Evolutionary conservation across 1,139 yeast species (phyloP), one percentile per base, ranked within the genome.

Genomic region (Kodamaea arcana): DNA sequence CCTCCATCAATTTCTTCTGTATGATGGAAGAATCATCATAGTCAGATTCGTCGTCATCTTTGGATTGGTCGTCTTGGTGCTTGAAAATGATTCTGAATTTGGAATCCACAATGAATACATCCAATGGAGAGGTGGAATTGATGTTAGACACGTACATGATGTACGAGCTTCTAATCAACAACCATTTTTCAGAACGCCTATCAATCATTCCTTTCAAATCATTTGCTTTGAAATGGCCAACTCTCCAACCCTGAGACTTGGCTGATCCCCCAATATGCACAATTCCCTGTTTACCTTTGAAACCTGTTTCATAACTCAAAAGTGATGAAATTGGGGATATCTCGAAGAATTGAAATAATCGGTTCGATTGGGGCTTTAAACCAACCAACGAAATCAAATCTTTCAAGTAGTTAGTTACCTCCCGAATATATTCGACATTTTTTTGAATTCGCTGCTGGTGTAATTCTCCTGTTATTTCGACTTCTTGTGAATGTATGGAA

Each of bases 121-220:
- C 99, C 35, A 87, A 66, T 1, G 96, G 94, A 0, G 88, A 78
- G 0, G 97, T 86, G 3, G 94, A 83, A 46, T 81, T 78, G 40
- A 90, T 82, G 50, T 86, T 88, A 2, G 94, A 79, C 2, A 90
- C 96, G 53, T 85, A 85, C 62, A 85, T 77, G 31, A 94, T 69
- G 50, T 87, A 94, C 2, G 95, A 82, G 50, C 80, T 83, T 41
- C 97, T 74, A 2, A 92, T 77, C 43, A 92, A 65, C 46, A 87
- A 78, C 99, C 99, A 94, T 54, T 92, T 92, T 34, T 82, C 83
- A 1, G 92, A 81, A 46, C 94, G 90, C 57, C 98, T 79, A 46
- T 80, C 81, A 36, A 87, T 82, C 95, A 88, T 87, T 22, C 83
- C 87, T 47, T 75, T 78, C 47, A 87, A 66, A 51, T 87, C 97